These are phyloP conservation scores for Naganishia kalamii DNA, from an alignment of 768 basidiomycete genomes.

Conservation along the genomic window DNA sequence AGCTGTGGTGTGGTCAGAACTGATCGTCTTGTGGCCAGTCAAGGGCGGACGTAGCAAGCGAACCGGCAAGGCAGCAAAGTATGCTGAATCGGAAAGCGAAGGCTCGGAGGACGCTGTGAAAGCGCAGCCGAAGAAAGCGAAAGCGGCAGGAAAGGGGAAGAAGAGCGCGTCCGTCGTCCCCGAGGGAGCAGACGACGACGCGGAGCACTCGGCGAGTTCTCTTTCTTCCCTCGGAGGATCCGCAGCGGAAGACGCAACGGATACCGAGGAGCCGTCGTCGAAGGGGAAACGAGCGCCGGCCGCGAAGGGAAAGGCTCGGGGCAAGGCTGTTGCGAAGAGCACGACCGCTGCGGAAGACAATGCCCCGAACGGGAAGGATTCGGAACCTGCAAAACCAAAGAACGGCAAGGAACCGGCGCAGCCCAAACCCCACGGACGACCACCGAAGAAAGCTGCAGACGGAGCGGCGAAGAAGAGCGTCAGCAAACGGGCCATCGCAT, in stretches of 20 bases:
- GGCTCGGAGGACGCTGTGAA: not conserved
- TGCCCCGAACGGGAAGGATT: not conserved
- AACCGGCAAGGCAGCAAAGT: not conserved
- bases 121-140: not conserved
- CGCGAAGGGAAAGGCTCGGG: not conserved
- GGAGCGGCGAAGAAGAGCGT: no score
- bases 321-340: not conserved
- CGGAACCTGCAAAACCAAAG: not conserved
- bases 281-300: not conserved
- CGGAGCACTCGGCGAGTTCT: not conserved
- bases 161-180: not conserved
- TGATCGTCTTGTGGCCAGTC: not conserved
- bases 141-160: not conserved
- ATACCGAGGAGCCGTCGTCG: not conserved
- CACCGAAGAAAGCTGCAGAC: no score
- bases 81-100: slow-evolving; percentile 3
- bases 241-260: no score
- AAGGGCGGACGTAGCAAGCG: not conserved
- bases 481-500: not conserved
- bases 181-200: not conserved
- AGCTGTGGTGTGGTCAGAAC: no score
- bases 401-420: no score
- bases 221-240: not conserved
- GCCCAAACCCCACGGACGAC: no score
- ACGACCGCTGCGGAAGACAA: not conserved